These are phyloP conservation scores for Malus hybrid DNA, from an alignment of 331 rosid genomes.

Conservation along the genomic window DNA sequence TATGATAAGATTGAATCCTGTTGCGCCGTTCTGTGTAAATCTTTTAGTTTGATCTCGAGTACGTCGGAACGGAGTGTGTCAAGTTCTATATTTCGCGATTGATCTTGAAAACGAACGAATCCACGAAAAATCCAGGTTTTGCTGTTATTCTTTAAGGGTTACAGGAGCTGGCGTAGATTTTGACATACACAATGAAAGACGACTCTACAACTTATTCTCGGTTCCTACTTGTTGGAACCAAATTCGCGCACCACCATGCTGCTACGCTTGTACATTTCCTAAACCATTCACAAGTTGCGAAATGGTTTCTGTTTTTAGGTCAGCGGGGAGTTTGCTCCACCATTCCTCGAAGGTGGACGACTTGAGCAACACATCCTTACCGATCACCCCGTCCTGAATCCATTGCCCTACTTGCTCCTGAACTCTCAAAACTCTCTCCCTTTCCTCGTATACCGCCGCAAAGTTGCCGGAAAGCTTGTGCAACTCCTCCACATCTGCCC, in stretches of 20 bases:
- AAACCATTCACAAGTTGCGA: background rate
- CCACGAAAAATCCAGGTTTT: background rate
- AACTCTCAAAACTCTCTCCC: slow-evolving; percentile 9
- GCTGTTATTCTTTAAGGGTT: no score
- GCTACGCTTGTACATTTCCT: background rate
- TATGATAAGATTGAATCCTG: no score
- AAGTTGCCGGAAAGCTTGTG: slow-evolving; percentile 3
- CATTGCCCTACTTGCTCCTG: slow-evolving; percentile 28
- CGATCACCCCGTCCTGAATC: background rate
- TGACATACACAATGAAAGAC: no score
- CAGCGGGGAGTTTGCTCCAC: slow-evolving; percentile 36
- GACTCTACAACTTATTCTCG: no score
- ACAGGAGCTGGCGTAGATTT: no score
- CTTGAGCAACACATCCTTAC: slow-evolving; percentile 37
- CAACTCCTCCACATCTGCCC: slow-evolving; percentile 75
- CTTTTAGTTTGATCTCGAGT: background rate
- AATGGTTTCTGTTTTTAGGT: slow-evolving; percentile 15
- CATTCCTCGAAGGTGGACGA: slow-evolving; percentile 36
- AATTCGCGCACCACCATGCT: no score
- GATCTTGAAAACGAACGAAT: background rate
- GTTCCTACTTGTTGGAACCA: no score
- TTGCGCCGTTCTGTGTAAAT: background rate
- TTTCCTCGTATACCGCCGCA: background rate
- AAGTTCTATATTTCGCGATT: no score
- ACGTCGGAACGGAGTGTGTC: background rate